A percentile compares a stretch with the other conserved stretches of the same genome.
Conservation (phyloP, 73 alveolate species). For the Uronychia setigera region DNA sequence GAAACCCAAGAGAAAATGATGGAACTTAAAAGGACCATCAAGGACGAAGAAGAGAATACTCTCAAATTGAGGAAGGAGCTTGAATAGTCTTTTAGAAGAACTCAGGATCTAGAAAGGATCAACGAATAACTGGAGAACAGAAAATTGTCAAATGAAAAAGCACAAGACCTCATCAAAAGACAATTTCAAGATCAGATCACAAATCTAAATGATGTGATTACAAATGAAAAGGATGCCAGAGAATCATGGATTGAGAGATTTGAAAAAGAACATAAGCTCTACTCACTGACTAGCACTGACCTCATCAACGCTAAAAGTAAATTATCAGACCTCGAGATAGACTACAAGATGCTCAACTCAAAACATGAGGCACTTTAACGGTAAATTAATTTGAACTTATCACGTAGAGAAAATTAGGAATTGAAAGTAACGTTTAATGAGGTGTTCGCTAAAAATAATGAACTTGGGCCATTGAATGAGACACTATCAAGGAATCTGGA, state of each 20-base stretch:
- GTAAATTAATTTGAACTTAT: neutral
- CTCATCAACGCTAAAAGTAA: conserved; percentile 16
- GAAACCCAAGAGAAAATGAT: conserved; percentile 1
- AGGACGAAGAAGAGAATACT: conserved; percentile 29
- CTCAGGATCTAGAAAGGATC: conserved; percentile 42
- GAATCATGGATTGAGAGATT: conserved; percentile 54
- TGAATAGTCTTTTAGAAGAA: conserved; percentile 27
- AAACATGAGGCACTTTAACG: neutral
- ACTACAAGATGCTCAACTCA: neutral
- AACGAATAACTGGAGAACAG: conserved; percentile 52
- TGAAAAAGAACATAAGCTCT: conserved; percentile 47
- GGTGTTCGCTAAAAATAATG: neutral
- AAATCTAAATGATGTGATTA: conserved; percentile 24
- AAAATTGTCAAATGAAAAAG: conserved; percentile 47
- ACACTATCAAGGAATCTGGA: neutral
- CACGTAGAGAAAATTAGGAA: neutral
- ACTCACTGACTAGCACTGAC: conserved; percentile 12
- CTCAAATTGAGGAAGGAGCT: conserved; percentile 26
- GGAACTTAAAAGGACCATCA: conserved; percentile 1
- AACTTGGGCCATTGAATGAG: neutral
- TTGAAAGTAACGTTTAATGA: too few relatives aligned
- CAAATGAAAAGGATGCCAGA: conserved; percentile 43
- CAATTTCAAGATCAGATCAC: conserved; percentile 51
- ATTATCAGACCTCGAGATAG: conserved; percentile 5
- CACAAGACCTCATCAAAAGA: conserved; percentile 52